Evolutionary conservation across 306 rosid genomes (phyloP), one percentile per base, ranked within the genome.

Genomic region (Fagus crenata): DNA sequence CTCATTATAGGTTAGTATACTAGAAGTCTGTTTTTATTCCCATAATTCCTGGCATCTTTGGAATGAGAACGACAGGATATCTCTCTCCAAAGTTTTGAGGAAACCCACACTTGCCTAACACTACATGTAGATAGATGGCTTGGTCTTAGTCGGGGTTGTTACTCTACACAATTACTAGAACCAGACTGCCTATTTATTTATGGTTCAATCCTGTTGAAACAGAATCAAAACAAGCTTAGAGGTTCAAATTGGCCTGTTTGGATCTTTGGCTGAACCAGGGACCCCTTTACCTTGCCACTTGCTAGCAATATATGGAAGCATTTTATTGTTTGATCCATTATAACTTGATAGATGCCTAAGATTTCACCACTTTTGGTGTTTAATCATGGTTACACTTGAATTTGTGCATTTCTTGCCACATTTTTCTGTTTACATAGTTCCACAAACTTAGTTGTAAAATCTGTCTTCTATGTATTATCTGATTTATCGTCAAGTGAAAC

Each of bases 271-370:
- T 69, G 40, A 54, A 69, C 55, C 46, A 2, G n/a, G 49, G 15
- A 7, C 49, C 71, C 71, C 49, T 65, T 65, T 39, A 65, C 71
- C 13, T 65, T 15, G 46, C 32, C 49, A 65, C 71, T 17, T 39
- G 71, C 71, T n/a, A 65, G 71, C 3, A 22, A 69, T 63, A 17
- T 40, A 18, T 37, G 58, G 58, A 61, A 35, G 72, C 56, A 58
- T 70, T 17, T 31, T 37, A 68, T 68, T 49, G 41, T 65, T 74
- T 71, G 35, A 36, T 78, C 49, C 37, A 69, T 63, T 69, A 68
- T 58, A 49, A 53, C 49, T 41, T 80, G 42, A 33, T 32, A 11
- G 36, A 22, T 74, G 61, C 67, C 39, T 43, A 68, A 40, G 22
- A 33, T 61, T 69, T 82, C 28, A 32, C 68, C 18, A 13, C 40